Conservation (phyloP, 345 rosid species). For the Camelina laxa region DNA sequence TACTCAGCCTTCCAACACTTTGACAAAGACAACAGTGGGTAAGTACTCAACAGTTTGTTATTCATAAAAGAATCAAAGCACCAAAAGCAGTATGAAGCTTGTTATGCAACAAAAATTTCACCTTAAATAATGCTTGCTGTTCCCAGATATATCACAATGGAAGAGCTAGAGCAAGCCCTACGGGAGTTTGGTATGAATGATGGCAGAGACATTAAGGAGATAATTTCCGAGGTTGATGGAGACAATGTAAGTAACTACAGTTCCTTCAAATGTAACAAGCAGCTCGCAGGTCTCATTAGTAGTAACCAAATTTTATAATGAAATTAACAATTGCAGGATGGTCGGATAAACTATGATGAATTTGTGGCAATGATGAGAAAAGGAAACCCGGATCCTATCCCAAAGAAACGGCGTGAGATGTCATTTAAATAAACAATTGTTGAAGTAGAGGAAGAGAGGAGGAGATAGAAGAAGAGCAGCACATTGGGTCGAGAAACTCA, state of each 20-base stretch:
- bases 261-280: conserved; percentile 9
- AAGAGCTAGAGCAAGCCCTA: conserved; percentile 68
- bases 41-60: conserved; percentile 26
- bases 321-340: conserved; percentile 59
- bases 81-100: background rate
- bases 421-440: conserved; percentile 40
- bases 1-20: conserved; percentile 78
- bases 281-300: conserved; percentile 10
- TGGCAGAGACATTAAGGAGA: conserved; percentile 65
- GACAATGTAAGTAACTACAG: conserved; percentile 59
- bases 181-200: conserved; percentile 60
- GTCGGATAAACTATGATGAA: conserved; percentile 89
- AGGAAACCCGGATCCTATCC: conserved; percentile 83
- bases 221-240: conserved; percentile 59
- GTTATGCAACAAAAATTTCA: background rate
- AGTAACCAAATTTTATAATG: conserved; percentile 9
- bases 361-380: conserved; percentile 98
- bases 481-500: conserved; percentile 34
- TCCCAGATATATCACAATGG: conserved; percentile 60
- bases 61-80: background rate
- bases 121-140: conserved; percentile 16
- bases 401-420: conserved; percentile 85
- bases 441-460: conserved; percentile 41
- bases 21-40: conserved; percentile 83
- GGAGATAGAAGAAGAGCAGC: conserved; percentile 26